Evolutionary conservation across 2,329 filamentous ascomycete species (phyloP).

Genomic region (Chaetomium olivaceum): DNA sequence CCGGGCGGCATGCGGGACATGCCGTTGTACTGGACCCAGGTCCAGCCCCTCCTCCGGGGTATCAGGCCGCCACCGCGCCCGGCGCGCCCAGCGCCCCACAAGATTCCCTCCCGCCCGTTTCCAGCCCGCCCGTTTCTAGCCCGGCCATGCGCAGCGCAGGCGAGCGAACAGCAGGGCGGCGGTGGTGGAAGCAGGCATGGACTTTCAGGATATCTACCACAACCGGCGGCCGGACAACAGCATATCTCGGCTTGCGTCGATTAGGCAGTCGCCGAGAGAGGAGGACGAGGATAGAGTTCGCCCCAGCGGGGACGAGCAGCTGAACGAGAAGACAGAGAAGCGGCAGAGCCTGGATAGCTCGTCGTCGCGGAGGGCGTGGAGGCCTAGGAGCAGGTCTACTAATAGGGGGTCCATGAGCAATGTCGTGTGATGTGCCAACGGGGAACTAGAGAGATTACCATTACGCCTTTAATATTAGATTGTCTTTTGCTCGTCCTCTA

Average conservation of each 20-base stretch:
- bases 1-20: constrained; percentile 67
- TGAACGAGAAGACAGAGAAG: constrained; percentile 20
- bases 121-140: constrained; percentile 4
- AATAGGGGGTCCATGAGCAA: constrained; percentile 18
- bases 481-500: not conserved
- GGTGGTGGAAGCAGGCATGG: constrained; percentile 31
- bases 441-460: not conserved
- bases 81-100: too few species aligned
- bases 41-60: constrained; percentile 29
- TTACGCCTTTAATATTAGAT: not conserved
- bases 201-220: constrained; percentile 35
- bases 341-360: constrained; percentile 23
- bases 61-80: constrained; percentile 8
- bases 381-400: constrained; percentile 18
- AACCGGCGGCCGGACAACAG: constrained; percentile 26
- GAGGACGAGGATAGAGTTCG: constrained; percentile 17
- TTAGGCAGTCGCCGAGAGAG: constrained; percentile 28
- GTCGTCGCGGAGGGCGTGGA: constrained; percentile 20
- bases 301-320: constrained; percentile 14
- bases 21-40: constrained; percentile 58
- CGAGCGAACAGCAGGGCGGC: constrained; percentile 25
- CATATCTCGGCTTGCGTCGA: constrained; percentile 25
- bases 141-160: constrained; percentile 19
- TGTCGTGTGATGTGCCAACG: constrained; percentile 18
- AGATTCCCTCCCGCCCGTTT: not conserved